Percentiles rank a stretch among this genome's conserved stretches.
Evolutionary conservation across 345 rosid species (phyloP).

Genomic region (Clarkia xantiana): DNA sequence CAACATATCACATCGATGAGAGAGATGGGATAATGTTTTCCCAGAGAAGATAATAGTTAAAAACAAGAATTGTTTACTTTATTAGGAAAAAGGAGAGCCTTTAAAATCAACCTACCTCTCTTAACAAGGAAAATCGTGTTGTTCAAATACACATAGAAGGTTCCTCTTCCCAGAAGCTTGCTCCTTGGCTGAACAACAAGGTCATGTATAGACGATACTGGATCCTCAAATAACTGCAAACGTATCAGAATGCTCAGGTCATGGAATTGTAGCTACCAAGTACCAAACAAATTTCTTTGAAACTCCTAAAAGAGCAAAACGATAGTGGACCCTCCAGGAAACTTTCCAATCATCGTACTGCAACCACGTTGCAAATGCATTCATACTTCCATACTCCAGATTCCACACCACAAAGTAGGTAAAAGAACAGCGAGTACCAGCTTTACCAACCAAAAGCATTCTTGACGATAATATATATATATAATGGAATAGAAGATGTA

Average conservation of each 20-base stretch:
- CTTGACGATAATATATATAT: no score
- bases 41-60: no score
- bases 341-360: neutral
- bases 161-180: slow-evolving; percentile 63
- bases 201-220: slow-evolving; percentile 42
- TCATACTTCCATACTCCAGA: no score
- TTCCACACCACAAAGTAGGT: no score
- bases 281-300: slow-evolving; percentile 1
- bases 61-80: no score
- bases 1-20: neutral
- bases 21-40: no score
- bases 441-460: no score
- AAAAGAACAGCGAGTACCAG: no score
- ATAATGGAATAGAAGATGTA: neutral
- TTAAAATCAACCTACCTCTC: slow-evolving; percentile 31
- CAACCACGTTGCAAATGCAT: no score
- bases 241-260: neutral
- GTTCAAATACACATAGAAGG: slow-evolving; percentile 48
- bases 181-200: slow-evolving; percentile 60
- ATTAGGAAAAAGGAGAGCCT: neutral
- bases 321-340: neutral
- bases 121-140: slow-evolving; percentile 50
- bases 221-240: slow-evolving; percentile 64
- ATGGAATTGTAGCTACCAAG: neutral
- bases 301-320: neutral